phyloP scores from a whole-genome alignment of 2,329 filamentous ascomycete species.

The Aspergillus pseudoterreus region DNA sequence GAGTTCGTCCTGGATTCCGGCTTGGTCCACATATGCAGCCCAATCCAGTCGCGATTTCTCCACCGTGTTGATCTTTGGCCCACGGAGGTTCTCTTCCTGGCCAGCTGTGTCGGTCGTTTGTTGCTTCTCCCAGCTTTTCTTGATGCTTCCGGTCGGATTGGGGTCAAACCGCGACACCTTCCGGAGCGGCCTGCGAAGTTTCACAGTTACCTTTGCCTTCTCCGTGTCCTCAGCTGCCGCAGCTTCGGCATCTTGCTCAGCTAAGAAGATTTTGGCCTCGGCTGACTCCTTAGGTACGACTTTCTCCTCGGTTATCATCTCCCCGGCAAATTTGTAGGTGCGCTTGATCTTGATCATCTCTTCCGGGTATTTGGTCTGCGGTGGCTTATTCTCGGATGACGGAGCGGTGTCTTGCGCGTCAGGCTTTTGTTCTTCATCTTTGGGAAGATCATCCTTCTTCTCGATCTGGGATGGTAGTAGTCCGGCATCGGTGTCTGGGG shows the following conservation, averaged over 20 bases:
- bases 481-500: conserved; percentile 20
- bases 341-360: conserved; percentile 54
- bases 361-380: conserved; percentile 24
- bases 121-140: conserved; percentile 44
- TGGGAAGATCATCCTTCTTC: conserved; percentile 12
- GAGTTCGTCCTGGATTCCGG: conserved; percentile 60
- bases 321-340: conserved; percentile 56
- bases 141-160: conserved; percentile 40
- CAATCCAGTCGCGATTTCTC: conserved; percentile 65
- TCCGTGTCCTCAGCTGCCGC: conserved; percentile 15
- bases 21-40: conserved; percentile 60
- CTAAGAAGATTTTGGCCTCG: conserved; percentile 53
- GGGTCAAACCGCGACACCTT: conserved; percentile 46
- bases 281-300: conserved; percentile 51
- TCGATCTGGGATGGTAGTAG: conserved; percentile 11
- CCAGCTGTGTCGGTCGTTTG: conserved; percentile 19
- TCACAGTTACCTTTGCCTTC: conserved; percentile 16
- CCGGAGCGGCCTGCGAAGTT: conserved; percentile 38
- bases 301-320: conserved; percentile 53
- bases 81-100: conserved; percentile 34
- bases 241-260: conserved; percentile 19
- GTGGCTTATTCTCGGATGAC: conserved; percentile 8
- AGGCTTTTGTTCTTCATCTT: conserved; percentile 8
- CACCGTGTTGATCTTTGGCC: conserved; percentile 63
- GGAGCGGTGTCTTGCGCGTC: conserved; percentile 15